phyloP scores from a whole-genome alignment of 2,329 filamentous ascomycete genomes.

The Aureobasidium namibiae region DNA sequence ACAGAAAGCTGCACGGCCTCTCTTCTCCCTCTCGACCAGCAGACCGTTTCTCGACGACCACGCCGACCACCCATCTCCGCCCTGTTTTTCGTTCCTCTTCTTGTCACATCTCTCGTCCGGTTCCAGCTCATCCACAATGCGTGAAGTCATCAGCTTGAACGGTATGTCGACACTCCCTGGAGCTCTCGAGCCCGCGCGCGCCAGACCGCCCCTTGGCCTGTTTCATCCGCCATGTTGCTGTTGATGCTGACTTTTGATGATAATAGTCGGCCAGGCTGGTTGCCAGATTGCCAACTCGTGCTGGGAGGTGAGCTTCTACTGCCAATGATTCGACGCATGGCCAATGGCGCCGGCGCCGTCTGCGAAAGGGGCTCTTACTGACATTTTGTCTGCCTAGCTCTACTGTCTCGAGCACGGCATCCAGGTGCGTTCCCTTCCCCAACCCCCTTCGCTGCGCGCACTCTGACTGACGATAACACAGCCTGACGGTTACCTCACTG shows the following conservation, averaged over 20 bases:
- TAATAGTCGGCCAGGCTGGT: slow-evolving; percentile 95
- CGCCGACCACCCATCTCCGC: slow-evolving; percentile 8
- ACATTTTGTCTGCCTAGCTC: slow-evolving; percentile 52
- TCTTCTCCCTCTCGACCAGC: slow-evolving; percentile 12
- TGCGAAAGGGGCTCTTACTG: slow-evolving; percentile 12
- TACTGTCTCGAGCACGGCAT: slow-evolving; percentile 99
- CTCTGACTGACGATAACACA: slow-evolving; percentile 35
- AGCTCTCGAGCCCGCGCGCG: slow-evolving; percentile 26
- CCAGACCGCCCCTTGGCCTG: slow-evolving; percentile 32
- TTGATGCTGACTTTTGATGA: slow-evolving; percentile 44
- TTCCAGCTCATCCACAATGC: slow-evolving; percentile 57
- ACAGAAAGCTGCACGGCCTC: slow-evolving; percentile 1
- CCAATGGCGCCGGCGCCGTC: not conserved
- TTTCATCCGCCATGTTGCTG: slow-evolving; percentile 7
- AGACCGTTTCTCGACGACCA: slow-evolving; percentile 16
- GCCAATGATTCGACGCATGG: not conserved
- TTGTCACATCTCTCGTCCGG: slow-evolving; percentile 7
- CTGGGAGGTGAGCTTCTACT: slow-evolving; percentile 81
- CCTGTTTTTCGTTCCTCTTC: slow-evolving; percentile 3
- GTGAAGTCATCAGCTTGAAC: slow-evolving; percentile 99
- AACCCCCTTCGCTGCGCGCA: not conserved
- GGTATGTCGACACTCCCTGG: slow-evolving; percentile 47
- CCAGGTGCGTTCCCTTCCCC: slow-evolving; percentile 58
- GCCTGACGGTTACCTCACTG: slow-evolving; percentile 97
- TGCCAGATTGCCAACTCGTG: slow-evolving; percentile 99